Conservation (phyloP, 768 basidiomycete species). For the Mycena sanguinolenta region DNA sequence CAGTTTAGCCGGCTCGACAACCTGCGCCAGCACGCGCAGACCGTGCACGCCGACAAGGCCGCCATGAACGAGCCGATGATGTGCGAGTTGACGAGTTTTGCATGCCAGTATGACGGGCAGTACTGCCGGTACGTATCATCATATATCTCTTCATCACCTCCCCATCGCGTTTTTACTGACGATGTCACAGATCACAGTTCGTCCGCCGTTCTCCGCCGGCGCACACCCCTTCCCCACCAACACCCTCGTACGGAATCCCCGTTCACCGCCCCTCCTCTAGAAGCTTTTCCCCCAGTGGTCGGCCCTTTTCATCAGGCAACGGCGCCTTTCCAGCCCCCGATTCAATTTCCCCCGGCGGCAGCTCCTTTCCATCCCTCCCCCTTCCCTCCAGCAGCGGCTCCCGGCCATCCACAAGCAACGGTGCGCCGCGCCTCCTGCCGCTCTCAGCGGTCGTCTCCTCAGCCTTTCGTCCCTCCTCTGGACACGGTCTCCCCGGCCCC, state of each 20-base stretch:
- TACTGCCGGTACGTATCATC: no score
- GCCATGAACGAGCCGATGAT: no score
- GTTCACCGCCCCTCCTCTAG: conserved; percentile 18
- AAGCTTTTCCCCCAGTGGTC: conserved; percentile 12
- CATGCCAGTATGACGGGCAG: no score
- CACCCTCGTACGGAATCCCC: conserved; percentile 17
- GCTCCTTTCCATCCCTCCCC: conserved; percentile 23
- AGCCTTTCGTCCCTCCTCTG: conserved; percentile 63
- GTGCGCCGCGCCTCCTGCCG: conserved; percentile 70
- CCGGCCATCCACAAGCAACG: conserved; percentile 52
- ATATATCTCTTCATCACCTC: no score
- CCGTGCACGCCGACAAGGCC: no score
- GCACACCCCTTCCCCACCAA: conserved; percentile 26
- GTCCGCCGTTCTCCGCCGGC: conserved; percentile 46
- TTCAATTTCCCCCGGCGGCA: conserved; percentile 8
- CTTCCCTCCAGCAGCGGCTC: conserved; percentile 22
- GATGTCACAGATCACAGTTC: conserved; percentile 18
- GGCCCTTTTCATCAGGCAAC: conserved; percentile 30
- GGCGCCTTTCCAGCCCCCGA: conserved; percentile 29
- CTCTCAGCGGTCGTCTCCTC: conserved; percentile 80
- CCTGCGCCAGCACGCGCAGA: conserved; percentile 95
- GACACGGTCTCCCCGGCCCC: conserved; percentile 54
- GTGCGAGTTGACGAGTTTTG: no score
- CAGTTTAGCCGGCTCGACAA: conserved; percentile 98
- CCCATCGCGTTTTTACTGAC: no score